Evolutionary conservation across 371 early-diverging fungal genomes (phyloP), one percentile per base, ranked within the genome.

Genomic region (Rhizomucor pusillus): DNA sequence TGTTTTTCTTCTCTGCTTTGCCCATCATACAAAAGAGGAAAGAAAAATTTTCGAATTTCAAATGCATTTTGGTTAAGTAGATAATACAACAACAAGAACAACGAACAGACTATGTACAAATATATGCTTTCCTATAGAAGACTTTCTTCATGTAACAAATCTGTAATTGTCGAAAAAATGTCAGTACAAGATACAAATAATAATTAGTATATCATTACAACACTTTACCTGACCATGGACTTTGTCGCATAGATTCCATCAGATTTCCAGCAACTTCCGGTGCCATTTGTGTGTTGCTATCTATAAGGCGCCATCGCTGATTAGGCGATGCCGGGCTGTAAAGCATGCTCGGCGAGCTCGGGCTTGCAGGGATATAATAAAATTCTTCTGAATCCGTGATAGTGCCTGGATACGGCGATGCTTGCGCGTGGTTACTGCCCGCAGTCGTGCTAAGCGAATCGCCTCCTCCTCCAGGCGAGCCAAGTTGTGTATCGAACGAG

Each of bases 231-330:
- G 70, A 65, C 74, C 74, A 73, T 12, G 63, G 43, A 39, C 56
- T 73, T 25, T 62, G 52, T 13, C 62, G 41, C 29, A 73, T 54
- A 19, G 66, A 61, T 13, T 70, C 64, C 59, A 73, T 59, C n/a
- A 73, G 45, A 13, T 59, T 53, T 19, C 63, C 66, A 14, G 74
- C 70, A 16, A 63, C 51, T 16, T 73, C 74, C 4, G 50, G 46
- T 5, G 74, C 58, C 68, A 73, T 73, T 7, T 57, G 58, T 1
- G 54, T 47, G 34, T 48, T 48, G 11, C 41, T 19, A 41, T 41
- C 41, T 41, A 41, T 19, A 41, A 39, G 62, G 66, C 66, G 37
- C 70, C 71, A 45, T 70, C 71, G 25, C 66, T 67, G 14, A 70
- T 34, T 29, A 59, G 40, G 68, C 70, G 70, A 25, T 61, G 65